A percentile compares a stretch with the other conserved stretches of the same genome.
These are phyloP conservation scores for Tylopilus sp. DNA, from an alignment of 1,284 basidiomycete genomes.

Conservation along the genomic window DNA sequence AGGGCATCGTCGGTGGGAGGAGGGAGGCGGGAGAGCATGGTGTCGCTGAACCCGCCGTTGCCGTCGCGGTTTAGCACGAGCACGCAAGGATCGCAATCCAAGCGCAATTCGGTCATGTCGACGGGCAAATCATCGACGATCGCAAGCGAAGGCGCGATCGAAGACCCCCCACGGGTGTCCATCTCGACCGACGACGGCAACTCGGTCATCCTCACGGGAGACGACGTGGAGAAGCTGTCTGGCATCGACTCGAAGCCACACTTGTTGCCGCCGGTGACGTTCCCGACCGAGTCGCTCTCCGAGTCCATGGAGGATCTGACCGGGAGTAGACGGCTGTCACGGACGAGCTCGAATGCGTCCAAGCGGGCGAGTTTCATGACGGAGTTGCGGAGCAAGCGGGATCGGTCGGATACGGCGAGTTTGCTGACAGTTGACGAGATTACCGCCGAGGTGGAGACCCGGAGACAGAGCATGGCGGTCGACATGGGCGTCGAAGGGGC, in stretches of 20 bases:
- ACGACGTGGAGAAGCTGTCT: slow-evolving; percentile 40
- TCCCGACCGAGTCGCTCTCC: slow-evolving; percentile 74
- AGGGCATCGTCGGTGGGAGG: slow-evolving; percentile 36
- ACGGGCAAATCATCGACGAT: slow-evolving; percentile 38
- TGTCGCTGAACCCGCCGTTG: slow-evolving; percentile 44
- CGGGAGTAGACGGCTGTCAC: slow-evolving; percentile 35
- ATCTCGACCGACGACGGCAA: slow-evolving; percentile 69
- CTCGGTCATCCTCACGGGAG: slow-evolving; percentile 54
- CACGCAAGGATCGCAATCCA: slow-evolving; percentile 64
- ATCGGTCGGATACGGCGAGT: slow-evolving; percentile 86
- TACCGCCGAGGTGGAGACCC: slow-evolving; percentile 92
- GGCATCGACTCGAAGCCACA: slow-evolving; percentile 47
- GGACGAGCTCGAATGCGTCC: slow-evolving; percentile 55
- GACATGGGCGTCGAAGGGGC: slow-evolving; percentile 49
- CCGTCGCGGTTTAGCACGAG: slow-evolving; percentile 68
- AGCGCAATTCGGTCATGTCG: slow-evolving; percentile 53
- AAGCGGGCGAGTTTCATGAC: slow-evolving; percentile 76
- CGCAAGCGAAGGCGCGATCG: slow-evolving; percentile 26
- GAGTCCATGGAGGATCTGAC: slow-evolving; percentile 69
- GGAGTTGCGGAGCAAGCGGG: slow-evolving; percentile 75
- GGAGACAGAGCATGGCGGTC: slow-evolving; percentile 55
- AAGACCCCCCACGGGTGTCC: slow-evolving; percentile 62
- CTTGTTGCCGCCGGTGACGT: slow-evolving; percentile 77
- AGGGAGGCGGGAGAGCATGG: slow-evolving; percentile 49
- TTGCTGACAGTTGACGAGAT: slow-evolving; percentile 97